These are phyloP conservation scores for Baffinella frigidus DNA, from an alignment of 208 protist species.

Conservation along the genomic window DNA sequence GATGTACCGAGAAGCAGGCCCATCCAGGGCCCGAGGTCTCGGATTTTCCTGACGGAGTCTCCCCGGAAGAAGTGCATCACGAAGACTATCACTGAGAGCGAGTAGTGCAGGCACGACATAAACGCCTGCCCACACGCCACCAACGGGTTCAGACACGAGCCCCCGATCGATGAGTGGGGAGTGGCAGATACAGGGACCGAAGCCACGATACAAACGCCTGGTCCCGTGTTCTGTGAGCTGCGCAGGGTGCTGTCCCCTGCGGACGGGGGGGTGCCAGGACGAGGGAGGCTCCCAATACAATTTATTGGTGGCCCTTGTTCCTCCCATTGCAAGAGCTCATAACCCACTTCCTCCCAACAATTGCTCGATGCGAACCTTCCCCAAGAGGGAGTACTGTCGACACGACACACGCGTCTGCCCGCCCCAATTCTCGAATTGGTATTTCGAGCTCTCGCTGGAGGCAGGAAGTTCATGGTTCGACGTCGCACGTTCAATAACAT, in stretches of 20 bases:
- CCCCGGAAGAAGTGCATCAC: neutral
- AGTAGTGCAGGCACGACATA: neutral
- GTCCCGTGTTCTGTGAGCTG: too few relatives aligned
- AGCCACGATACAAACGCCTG: too few relatives aligned
- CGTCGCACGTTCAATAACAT: too few relatives aligned
- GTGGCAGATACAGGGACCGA: neutral
- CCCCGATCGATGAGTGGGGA: neutral
- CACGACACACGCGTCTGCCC: neutral
- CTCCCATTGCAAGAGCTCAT: too few relatives aligned
- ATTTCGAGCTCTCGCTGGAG: too few relatives aligned
- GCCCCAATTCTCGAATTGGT: neutral
- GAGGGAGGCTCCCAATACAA: too few relatives aligned
- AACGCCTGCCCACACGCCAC: neutral
- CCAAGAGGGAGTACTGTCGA: neutral
- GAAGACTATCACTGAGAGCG: neutral
- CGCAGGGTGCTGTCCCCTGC: too few relatives aligned
- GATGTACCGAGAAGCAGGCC: neutral
- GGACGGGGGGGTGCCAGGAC: too few relatives aligned
- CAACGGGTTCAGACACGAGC: neutral
- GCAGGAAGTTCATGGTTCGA: too few relatives aligned
- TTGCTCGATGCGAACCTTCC: neutral
- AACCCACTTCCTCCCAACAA: too few relatives aligned
- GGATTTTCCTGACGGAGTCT: neutral
- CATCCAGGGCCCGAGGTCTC: neutral
- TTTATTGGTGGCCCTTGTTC: too few relatives aligned